A percentile compares a stretch with the other conserved stretches of the same genome.
These are phyloP conservation scores for Biancaea sappan DNA, from an alignment of 306 rosid genomes.

Conservation along the genomic window DNA sequence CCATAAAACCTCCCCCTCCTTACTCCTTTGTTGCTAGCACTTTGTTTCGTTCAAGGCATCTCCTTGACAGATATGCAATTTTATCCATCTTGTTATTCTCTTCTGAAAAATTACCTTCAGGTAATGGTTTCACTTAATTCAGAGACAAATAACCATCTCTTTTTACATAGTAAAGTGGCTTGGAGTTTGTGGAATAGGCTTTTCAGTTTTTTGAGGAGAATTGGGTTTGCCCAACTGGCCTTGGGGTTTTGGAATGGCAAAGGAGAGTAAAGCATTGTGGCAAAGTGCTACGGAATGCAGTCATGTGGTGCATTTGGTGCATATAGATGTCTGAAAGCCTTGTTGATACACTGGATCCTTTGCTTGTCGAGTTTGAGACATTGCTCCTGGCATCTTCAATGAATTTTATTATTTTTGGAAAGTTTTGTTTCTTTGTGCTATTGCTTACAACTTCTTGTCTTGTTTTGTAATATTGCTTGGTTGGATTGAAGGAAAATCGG, in stretches of 20 bases:
- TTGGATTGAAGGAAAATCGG: slow-evolving; percentile 81
- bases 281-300: no score
- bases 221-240: no score
- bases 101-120: background rate
- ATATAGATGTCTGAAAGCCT: no score
- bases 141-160: no score
- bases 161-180: no score
- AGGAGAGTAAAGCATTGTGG: no score
- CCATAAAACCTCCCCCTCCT: background rate
- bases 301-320: no score
- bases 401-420: background rate
- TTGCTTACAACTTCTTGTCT: slow-evolving; percentile 18
- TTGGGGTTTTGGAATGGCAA: no score
- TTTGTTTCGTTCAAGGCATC: background rate
- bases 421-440: slow-evolving; percentile 23
- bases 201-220: no score
- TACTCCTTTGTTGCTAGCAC: background rate
- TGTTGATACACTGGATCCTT: background rate
- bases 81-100: background rate
- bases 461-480: slow-evolving; percentile 38
- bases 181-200: no score
- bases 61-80: background rate
- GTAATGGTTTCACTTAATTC: background rate
- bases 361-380: slow-evolving; percentile 6
- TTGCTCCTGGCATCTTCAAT: slow-evolving; percentile 14